Evolutionary conservation across 2,329 filamentous ascomycete species (phyloP), one percentile per base, ranked within the genome.

Genomic region (Hymenoscyphus linearis): DNA sequence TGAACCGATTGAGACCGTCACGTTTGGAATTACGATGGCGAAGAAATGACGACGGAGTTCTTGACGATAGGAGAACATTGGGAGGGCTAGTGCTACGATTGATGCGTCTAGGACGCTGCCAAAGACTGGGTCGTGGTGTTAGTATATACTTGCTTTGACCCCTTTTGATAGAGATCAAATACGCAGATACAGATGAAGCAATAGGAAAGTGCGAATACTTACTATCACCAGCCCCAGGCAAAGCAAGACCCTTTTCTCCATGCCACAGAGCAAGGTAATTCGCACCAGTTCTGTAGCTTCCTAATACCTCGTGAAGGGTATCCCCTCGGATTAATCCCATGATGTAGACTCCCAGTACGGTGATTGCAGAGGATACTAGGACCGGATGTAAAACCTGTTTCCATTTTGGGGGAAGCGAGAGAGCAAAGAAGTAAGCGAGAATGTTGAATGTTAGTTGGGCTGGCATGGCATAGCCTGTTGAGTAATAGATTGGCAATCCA

Each of bases 51-150:
- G 71, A 25, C 75, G 74, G 14, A 86, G 76, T 73, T 86, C 82
- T 44, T 78, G 76, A 2, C 83, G 79, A 72, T 85, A 85, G 60
- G 81, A 79, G 69, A 81, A 85, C 82, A 86, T 86, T 0, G 84
- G 83, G 18, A 86, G 72, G 2, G 83, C 83, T 2, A 86, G 77
- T 1, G 82, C 77, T 0, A 86, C 80, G 64, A 86, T 86, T 63
- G 77, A 78, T 6, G 82, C 82, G 67, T 86, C 83, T 2, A 86
- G 77, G 5, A 81, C 71, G 50, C 78, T 81, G 64, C 76, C 73
- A 62, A 86, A 79, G 25, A 86, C 68, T 50, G 44, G 10, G 3
- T 25, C 4, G 5, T 10, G 7, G 37, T 47, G 40, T 50, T 50
- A 50, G 44, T 2, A 44, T n/a, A 47, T 22, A 9, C 4, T 6